Conservation (phyloP, 768 basidiomycete species). For the Neoboletus brunneissimus region DNA sequence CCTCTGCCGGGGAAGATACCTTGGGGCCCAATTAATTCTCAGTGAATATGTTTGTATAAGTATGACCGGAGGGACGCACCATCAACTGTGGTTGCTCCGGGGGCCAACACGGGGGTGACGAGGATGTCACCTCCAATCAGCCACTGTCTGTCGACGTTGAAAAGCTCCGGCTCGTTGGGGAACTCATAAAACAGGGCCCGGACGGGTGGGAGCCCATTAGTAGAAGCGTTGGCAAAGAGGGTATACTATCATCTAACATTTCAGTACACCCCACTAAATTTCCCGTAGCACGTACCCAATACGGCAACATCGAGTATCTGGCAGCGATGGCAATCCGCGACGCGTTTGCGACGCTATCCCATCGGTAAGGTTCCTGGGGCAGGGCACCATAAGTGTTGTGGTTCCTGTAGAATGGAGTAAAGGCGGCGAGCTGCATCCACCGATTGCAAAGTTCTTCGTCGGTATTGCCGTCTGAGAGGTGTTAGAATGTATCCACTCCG, state of each 20-base stretch:
- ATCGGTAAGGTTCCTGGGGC: slow-evolving; percentile 77
- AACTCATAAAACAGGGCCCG: slow-evolving; percentile 79
- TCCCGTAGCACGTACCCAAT: slow-evolving; percentile 56
- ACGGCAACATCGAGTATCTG: slow-evolving; percentile 70
- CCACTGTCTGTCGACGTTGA: slow-evolving; percentile 65
- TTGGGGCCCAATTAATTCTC: slow-evolving; percentile 19
- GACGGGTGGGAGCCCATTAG: slow-evolving; percentile 63
- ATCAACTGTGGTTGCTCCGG: slow-evolving; percentile 64
- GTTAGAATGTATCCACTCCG: background rate
- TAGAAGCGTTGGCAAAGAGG: slow-evolving; percentile 67
- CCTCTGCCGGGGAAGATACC: slow-evolving; percentile 67
- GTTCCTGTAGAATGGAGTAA: slow-evolving; percentile 80
- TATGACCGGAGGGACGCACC: slow-evolving; percentile 38
- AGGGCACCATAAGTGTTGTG: slow-evolving; percentile 66
- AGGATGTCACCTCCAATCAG: slow-evolving; percentile 68
- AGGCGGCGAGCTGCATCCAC: slow-evolving; percentile 86
- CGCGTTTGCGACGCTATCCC: slow-evolving; percentile 77
- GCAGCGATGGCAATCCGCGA: slow-evolving; percentile 68
- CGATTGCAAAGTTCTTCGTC: slow-evolving; percentile 80
- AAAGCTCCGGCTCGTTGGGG: slow-evolving; percentile 64
- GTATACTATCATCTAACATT: slow-evolving; percentile 52
- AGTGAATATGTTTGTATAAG: background rate
- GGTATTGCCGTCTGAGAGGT: slow-evolving; percentile 49
- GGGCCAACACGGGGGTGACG: slow-evolving; percentile 70
- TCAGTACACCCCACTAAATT: background rate